Percentiles rank a stretch among this genome's conserved stretches.
Evolutionary conservation across 2,329 filamentous ascomycete genomes (phyloP).

Genomic region (Fusarium nygamai): DNA sequence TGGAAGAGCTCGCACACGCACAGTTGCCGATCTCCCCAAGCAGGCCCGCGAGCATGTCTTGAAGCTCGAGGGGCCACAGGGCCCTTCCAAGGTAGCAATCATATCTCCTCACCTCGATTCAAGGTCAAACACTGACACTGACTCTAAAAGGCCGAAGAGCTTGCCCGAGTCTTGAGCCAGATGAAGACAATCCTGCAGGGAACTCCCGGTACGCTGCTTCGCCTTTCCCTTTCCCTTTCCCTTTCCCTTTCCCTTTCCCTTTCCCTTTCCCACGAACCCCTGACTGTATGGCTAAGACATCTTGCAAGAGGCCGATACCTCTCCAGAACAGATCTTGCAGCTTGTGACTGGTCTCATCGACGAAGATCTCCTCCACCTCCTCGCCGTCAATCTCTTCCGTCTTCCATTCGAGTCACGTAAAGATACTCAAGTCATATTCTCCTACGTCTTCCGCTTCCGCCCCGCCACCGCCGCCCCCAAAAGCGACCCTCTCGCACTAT

Average conservation of each 20-base stretch:
- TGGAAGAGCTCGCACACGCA: slow-evolving; percentile 61
- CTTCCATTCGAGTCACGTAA: slow-evolving; percentile 97
- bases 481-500: slow-evolving; percentile 83
- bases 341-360: slow-evolving; percentile 86
- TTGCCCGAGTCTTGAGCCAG: slow-evolving; percentile 84
- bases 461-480: slow-evolving; percentile 73
- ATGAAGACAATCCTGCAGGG: slow-evolving; percentile 96
- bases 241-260: too few relatives aligned
- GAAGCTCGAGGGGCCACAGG: slow-evolving; percentile 61
- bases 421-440: slow-evolving; percentile 95
- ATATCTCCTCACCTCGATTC: not conserved
- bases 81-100: slow-evolving; percentile 56
- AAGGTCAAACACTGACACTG: slow-evolving; percentile 1
- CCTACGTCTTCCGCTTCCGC: slow-evolving; percentile 91
- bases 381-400: slow-evolving; percentile 83
- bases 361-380: slow-evolving; percentile 86
- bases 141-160: slow-evolving; percentile 77
- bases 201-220: slow-evolving; percentile 75
- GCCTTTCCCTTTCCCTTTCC: too few relatives aligned
- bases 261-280: not conserved
- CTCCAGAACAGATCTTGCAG: slow-evolving; percentile 86
- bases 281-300: slow-evolving; percentile 24
- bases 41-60: slow-evolving; percentile 65
- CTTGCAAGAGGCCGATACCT: slow-evolving; percentile 79
- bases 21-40: slow-evolving; percentile 63